Base-by-base conservation (phyloP, 257 asterid species). In the Jasminum sambac region DNA sequence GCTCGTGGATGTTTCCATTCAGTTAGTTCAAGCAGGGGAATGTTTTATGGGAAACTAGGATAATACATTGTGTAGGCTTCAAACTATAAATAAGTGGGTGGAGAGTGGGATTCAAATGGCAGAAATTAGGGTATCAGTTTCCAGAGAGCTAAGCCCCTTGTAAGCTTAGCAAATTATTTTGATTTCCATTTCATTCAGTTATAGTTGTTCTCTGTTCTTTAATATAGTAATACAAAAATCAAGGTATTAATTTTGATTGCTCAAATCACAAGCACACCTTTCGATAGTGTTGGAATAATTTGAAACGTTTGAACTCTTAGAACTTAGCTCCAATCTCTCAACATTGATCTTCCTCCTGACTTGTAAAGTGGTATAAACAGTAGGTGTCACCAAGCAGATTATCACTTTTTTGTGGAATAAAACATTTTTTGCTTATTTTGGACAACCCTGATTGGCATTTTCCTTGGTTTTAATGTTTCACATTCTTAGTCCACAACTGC, bases 361-460 rank as follows among this genome's bases (percentile, higher is more conserved):
- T 37, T 36, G 8, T 38, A 36, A 10, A 44, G 11, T 44, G 17
- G 42, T 44, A 66, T 25, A 55, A 19, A 23, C 34, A 55, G 62
- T 23, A 55, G 62, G 62, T 55, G 34, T 43, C 37, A 21, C 70
- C 42, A n/a, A 17, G 59, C 59, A 50, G 19, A 50, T 50, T 50
- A 17, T 50, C 25, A 50, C 16, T 55, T 55, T 55, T 8, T 23
- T 46, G 26, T 46, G 43, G n/a, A 25, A 67, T 13, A 8, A 24
- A 30, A 14, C 38, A 11, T 11, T 59, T 59, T 64, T 17, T 64
- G 72, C 72, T 63, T 40, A 60, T 69, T 67, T 11, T 67, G 42
- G 24, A 63, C 34, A 66, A 61, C 41, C 58, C 44, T 61, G 41
- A 37, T 69, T 46, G 13, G 64, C 68, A 2, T 41, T 14, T 43